phyloP scores from a whole-genome alignment of 805 yeast species.

The Ogataea corticis region DNA sequence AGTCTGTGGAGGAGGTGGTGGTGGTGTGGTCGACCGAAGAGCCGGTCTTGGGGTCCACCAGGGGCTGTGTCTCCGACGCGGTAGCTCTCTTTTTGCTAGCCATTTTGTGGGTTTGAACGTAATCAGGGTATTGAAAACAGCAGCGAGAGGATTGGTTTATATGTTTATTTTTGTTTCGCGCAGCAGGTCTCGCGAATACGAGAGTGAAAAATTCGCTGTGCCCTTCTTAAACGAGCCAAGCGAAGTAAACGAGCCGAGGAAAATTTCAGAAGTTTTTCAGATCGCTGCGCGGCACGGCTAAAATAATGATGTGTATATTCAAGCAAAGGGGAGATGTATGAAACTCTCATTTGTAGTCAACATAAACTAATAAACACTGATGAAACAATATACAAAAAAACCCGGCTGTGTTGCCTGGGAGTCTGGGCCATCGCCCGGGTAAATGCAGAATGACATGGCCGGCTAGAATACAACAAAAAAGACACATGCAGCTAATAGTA shows the following conservation, averaged over 20 bases:
- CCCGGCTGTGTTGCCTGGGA: no score
- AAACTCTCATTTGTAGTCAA: no score
- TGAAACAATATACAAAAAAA: neutral
- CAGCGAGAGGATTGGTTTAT: no score
- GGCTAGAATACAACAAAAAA: conserved; percentile 21
- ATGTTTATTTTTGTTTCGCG: no score
- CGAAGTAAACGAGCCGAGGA: conserved; percentile 8
- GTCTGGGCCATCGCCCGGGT: no score
- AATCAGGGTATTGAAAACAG: no score
- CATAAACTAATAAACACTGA: conserved; percentile 6
- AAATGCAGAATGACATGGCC: conserved; percentile 12
- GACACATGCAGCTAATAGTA: conserved; percentile 19
- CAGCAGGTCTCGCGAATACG: no score
- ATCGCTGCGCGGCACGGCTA: no score
- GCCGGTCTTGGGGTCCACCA: neutral
- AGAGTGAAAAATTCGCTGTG: no score
- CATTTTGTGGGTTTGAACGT: conserved; percentile 1
- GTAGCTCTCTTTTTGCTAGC: conserved; percentile 1
- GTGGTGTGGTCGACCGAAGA: neutral
- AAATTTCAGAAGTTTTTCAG: neutral
- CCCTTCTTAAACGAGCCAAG: conserved; percentile 5
- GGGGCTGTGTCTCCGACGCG: neutral
- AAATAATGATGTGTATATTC: neutral
- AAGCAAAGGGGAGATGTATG: no score
- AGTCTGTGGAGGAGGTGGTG: neutral